phyloP scores from a whole-genome alignment of 441 rosid species.

The Isatis lusitanica region DNA sequence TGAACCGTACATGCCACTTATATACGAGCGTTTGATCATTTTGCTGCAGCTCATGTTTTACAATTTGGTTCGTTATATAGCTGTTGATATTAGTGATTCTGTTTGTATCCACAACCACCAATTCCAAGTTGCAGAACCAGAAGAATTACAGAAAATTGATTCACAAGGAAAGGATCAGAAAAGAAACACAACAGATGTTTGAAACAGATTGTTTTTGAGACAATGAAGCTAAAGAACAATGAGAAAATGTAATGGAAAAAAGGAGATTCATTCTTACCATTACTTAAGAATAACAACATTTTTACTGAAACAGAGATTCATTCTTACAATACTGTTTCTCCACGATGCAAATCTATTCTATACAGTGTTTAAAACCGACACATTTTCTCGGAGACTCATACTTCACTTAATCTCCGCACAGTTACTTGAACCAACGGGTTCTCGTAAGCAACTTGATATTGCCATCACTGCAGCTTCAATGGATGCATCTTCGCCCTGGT shows the following conservation, averaged over 20 bases:
- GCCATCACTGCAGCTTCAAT: slow-evolving; percentile 90
- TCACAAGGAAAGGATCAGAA: background rate
- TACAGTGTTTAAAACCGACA: slow-evolving; percentile 2
- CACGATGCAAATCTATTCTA: background rate
- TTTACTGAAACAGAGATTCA: background rate
- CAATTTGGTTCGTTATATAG: background rate
- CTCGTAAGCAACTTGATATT: slow-evolving; percentile 79
- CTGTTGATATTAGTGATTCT: background rate
- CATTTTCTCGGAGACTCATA: background rate
- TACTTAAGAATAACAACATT: no score
- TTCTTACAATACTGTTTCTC: background rate
- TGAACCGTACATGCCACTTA: background rate
- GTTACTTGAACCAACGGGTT: slow-evolving; percentile 71
- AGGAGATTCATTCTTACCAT: background rate
- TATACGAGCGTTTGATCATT: background rate
- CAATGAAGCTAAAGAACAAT: background rate
- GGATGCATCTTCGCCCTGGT: slow-evolving; percentile 69
- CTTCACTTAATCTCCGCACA: slow-evolving; percentile 65
- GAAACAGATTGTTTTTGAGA: background rate
- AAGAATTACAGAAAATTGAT: no score
- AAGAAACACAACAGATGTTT: background rate
- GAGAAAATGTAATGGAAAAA: background rate
- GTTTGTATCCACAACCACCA: no score
- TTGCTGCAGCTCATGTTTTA: background rate
- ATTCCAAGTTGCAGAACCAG: background rate